A percentile compares a stretch with the other conserved stretches of the same genome.
phyloP scores from a whole-genome alignment of 2,329 filamentous ascomycete genomes.

The Alternaria brassicae region DNA sequence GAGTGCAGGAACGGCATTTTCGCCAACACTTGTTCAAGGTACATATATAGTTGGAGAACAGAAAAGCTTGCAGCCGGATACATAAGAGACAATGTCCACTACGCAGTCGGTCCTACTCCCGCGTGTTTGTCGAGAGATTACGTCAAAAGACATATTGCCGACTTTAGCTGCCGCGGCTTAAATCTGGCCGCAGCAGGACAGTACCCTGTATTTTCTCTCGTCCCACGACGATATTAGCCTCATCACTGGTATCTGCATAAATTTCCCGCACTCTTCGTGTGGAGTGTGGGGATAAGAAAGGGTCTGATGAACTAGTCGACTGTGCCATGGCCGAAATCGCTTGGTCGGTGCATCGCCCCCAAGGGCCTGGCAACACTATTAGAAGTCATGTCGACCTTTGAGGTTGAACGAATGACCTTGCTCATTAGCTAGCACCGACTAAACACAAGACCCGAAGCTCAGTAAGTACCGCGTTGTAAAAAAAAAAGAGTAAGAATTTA shows the following conservation, averaged over 20 bases:
- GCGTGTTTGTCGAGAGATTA: neutral
- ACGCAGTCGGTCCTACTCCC: neutral
- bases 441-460: neutral
- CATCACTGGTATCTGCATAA: neutral
- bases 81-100: neutral
- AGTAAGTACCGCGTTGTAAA: neutral
- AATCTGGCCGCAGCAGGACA: neutral
- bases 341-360: neutral
- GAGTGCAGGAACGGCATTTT: slow-evolving; percentile 29
- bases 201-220: neutral
- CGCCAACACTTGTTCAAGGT: neutral
- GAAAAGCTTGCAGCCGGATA: neutral
- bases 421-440: neutral
- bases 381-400: neutral
- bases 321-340: neutral
- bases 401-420: neutral
- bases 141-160: slow-evolving; percentile 9
- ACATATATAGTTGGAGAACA: neutral
- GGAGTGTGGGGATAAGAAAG: slow-evolving; percentile 3
- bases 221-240: neutral
- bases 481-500: neutral
- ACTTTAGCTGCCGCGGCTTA: slow-evolving; percentile 13
- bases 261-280: neutral
- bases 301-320: neutral
- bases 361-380: neutral